Conservation (phyloP, 805 yeast genomes). For the Starmerella ratchasimensis region DNA sequence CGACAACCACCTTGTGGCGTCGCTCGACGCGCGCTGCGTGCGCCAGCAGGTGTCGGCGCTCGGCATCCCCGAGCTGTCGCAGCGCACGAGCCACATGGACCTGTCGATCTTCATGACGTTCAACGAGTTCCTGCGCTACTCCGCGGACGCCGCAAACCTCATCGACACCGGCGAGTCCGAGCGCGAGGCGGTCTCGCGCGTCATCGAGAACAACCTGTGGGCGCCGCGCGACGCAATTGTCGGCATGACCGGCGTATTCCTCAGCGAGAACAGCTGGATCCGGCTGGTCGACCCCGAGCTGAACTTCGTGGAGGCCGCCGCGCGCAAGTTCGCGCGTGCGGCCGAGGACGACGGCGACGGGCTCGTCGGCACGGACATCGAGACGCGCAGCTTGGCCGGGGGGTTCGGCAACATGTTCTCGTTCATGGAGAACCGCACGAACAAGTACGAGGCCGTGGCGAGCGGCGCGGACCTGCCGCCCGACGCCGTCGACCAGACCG, state of each 20-base stretch:
- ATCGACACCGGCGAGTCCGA: conserved; percentile 18
- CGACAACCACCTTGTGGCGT: conserved; percentile 27
- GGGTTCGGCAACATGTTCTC: conserved; percentile 29
- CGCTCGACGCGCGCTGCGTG: conserved; percentile 32
- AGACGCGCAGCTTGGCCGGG: conserved; percentile 25
- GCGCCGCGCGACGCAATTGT: conserved; percentile 27
- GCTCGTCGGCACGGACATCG: conserved; percentile 24
- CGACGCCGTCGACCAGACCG: conserved; percentile 24
- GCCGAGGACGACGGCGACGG: conserved; percentile 12
- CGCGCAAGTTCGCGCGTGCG: conserved; percentile 19
- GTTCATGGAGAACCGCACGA: conserved; percentile 9
- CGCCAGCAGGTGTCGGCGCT: conserved; percentile 31
- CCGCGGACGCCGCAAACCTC: conserved; percentile 10
- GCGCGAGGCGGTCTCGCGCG: conserved; percentile 24
- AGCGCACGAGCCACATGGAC: conserved; percentile 28
- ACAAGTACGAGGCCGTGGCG: conserved; percentile 8
- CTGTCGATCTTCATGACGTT: conserved; percentile 30
- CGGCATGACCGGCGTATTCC: conserved; percentile 31
- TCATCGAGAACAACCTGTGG: conserved; percentile 26
- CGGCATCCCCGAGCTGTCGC: conserved; percentile 31
- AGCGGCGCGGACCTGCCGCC: conserved; percentile 21
- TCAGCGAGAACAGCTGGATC: conserved; percentile 31
- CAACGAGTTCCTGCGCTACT: conserved; percentile 25
- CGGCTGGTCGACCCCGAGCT: conserved; percentile 29
- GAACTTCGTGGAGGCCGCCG: conserved; percentile 26